Evolutionary conservation across 495 filamentous ascomycete genomes (phyloP), one percentile per base, ranked within the genome.

Genomic region (Penicillium verhagenii): DNA sequence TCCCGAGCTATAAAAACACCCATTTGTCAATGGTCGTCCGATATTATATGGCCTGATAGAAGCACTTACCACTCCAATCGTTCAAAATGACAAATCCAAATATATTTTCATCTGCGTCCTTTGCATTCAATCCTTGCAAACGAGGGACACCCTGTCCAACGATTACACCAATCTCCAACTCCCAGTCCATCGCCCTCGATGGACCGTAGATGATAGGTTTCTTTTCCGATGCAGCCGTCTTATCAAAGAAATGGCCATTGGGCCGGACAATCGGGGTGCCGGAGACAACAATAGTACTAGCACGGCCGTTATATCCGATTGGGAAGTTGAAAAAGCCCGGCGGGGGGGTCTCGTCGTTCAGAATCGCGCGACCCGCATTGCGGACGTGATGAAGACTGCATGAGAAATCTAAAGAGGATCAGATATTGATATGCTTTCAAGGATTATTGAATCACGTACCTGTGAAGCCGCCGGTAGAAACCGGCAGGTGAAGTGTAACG

Each of bases 11-110:
- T 57, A n/a, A 25, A 16, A 43, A 13, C 6, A 16, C 33, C 29
- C 14, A 44, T 47, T 16, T 35, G 18, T 26, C 24, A 54, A 52
- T 4, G 43, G 20, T 86, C 23, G 90, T 79, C 11, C 16, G 20
- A 2, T 4, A 45, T 1, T 1, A 9, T 24, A 26, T 45, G 6
- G n/a, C 23, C 42, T 14, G 2, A 4, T 10, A 13, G 21, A 11
- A 31, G 61, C 87, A 89, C 58, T 86, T 69, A 51, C 89, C 88
- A 61, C 83, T 89, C 91, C 91, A 96, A 64, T 96, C 91, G 67
- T 96, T 96, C 71, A 96, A 70, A 47, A 96, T 69, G 5, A 96
- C 91, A 35, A 90, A 78, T 1, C 91, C 91, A 66, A 96, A 94
- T n/a, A 96, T 77, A 62, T 80, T 68, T 24, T 89, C 81, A 29